Conservation (phyloP, 345 rosid genomes). For the Boechera divaricarpa region DNA sequence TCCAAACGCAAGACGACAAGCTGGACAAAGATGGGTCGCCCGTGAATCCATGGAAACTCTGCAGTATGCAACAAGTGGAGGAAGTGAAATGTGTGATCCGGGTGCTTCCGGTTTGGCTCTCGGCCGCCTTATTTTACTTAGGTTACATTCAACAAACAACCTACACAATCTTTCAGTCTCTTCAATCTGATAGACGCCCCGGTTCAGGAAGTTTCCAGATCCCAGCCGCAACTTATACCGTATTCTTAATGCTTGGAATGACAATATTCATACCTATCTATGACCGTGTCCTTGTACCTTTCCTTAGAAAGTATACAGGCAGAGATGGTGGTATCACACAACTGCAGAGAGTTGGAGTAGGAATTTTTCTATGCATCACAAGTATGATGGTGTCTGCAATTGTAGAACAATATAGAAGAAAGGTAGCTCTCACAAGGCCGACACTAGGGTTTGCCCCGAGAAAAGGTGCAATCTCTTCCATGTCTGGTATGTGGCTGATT, state of each 20-base stretch:
- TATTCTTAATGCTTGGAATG: constrained; percentile 61
- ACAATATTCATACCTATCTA: constrained; percentile 62
- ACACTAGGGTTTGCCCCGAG: constrained; percentile 42
- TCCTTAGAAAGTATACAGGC: constrained; percentile 49
- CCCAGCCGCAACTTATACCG: constrained; percentile 59
- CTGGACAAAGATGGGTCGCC: constrained; percentile 59
- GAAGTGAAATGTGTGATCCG: constrained; percentile 65
- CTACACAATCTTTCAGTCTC: constrained; percentile 64
- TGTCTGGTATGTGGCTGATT: constrained; percentile 48
- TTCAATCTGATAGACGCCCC: constrained; percentile 56
- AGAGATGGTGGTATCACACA: constrained; percentile 56
- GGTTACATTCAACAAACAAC: constrained; percentile 61
- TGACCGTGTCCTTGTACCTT: constrained; percentile 56
- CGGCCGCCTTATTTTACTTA: constrained; percentile 52
- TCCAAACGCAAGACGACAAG: constrained; percentile 49
- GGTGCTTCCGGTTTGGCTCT: constrained; percentile 66
- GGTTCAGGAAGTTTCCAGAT: constrained; percentile 53
- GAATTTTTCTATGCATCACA: constrained; percentile 46
- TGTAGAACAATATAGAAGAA: constrained; percentile 46
- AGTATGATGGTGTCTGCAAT: constrained; percentile 47
- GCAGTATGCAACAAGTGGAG: constrained; percentile 73
- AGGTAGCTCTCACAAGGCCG: constrained; percentile 41
- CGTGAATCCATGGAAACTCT: constrained; percentile 62
- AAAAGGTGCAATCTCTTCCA: constrained; percentile 48
- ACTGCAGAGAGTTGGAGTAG: constrained; percentile 51